Conservation (phyloP, 164 flowering plant species). For the Dillenia suffruticosa region DNA sequence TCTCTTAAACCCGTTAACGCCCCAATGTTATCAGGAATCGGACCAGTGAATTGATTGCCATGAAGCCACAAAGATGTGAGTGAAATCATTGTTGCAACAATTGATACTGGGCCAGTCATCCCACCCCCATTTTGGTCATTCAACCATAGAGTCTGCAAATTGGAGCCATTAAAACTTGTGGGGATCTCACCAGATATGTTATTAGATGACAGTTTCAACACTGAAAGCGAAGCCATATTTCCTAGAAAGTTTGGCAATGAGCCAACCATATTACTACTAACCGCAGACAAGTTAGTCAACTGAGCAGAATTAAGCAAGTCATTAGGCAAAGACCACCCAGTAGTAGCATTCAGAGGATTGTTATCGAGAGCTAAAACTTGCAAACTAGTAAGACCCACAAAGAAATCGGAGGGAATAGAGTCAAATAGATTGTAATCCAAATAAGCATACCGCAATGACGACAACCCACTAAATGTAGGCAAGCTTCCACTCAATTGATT, state of each 20-base stretch:
- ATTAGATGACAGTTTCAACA: conserved; percentile 40
- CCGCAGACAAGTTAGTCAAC: conserved; percentile 43
- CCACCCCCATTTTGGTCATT: conserved; percentile 53
- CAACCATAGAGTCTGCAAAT: conserved; percentile 49
- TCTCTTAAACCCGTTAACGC: conserved; percentile 36
- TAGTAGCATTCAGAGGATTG: conserved; percentile 41
- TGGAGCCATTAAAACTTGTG: conserved; percentile 27
- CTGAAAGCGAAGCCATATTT: conserved; percentile 32
- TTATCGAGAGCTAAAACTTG: conserved; percentile 55
- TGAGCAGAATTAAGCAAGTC: conserved; percentile 38
- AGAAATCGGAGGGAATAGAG: conserved; percentile 57
- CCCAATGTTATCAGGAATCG: conserved; percentile 53
- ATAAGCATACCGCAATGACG: conserved; percentile 39
- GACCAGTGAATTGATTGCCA: conserved; percentile 60
- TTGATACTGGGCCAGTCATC: conserved; percentile 52
- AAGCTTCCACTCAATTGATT: conserved; percentile 45
- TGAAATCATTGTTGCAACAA: conserved; percentile 43
- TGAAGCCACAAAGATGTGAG: conserved; percentile 54
- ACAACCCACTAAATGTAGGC: conserved; percentile 54
- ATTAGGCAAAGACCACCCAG: conserved; percentile 56
- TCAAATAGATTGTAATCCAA: conserved; percentile 52
- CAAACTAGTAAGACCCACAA: conserved; percentile 41
- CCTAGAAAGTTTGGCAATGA: conserved; percentile 60
- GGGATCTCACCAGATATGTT: conserved; percentile 51
- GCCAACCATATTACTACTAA: conserved; percentile 51